These are phyloP conservation scores for Bremia lactucae DNA, from an alignment of 352 stramenopile genomes.

Conservation along the genomic window DNA sequence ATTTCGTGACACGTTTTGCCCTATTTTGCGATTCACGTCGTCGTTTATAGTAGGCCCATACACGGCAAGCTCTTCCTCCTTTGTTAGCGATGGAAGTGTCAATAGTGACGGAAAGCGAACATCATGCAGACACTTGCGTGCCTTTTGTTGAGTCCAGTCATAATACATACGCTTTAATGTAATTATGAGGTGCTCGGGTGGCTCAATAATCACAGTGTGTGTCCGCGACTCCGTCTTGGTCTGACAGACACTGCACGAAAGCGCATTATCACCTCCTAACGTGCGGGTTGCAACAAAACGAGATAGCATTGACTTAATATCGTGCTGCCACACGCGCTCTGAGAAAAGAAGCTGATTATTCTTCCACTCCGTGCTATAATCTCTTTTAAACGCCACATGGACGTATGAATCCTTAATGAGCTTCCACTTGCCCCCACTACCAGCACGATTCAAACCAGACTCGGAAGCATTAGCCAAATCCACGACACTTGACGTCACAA, in stretches of 20 bases:
- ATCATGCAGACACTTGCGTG: slow-evolving; percentile 78
- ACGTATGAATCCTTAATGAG: slow-evolving; percentile 80
- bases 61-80: slow-evolving; percentile 37
- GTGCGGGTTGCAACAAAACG: slow-evolving; percentile 73
- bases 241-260: slow-evolving; percentile 59
- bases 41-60: slow-evolving; percentile 7
- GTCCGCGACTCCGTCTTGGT: slow-evolving; percentile 72
- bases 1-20: slow-evolving; percentile 31
- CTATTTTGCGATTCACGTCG: slow-evolving; percentile 8
- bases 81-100: slow-evolving; percentile 48
- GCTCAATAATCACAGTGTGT: slow-evolving; percentile 72
- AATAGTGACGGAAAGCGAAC: slow-evolving; percentile 64
- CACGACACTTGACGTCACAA: slow-evolving; percentile 7
- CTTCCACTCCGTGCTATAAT: slow-evolving; percentile 84
- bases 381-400: slow-evolving; percentile 82
- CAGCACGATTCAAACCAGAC: slow-evolving; percentile 5
- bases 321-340: slow-evolving; percentile 75
- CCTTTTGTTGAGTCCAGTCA: slow-evolving; percentile 83
- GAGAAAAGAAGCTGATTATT: slow-evolving; percentile 66
- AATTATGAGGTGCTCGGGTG: slow-evolving; percentile 74
- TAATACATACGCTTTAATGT: slow-evolving; percentile 87
- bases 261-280: slow-evolving; percentile 69
- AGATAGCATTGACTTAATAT: slow-evolving; percentile 73
- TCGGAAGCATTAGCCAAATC: slow-evolving; percentile 3
- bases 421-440: slow-evolving; percentile 45